Evolutionary conservation across 1,284 basidiomycete species (phyloP).

Genomic region (Heliocybe sulcata): DNA sequence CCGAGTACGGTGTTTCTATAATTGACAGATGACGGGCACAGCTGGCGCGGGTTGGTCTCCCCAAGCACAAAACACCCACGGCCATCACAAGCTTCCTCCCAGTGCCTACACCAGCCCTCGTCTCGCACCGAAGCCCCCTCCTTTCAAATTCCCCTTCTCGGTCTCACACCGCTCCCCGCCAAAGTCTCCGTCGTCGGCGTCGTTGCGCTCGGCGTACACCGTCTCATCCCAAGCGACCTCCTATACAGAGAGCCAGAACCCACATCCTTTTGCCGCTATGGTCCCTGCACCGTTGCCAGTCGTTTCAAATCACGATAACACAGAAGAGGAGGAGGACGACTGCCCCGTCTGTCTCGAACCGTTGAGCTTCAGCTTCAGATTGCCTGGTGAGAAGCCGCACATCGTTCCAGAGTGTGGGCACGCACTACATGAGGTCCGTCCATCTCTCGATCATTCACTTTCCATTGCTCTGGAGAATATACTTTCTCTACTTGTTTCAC

Average conservation of each 20-base stretch:
- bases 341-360: slow-evolving; percentile 91
- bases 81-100: slow-evolving; percentile 29
- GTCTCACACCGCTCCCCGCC: slow-evolving; percentile 17
- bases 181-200: slow-evolving; percentile 26
- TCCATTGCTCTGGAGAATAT: background rate
- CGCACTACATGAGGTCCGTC: slow-evolving; percentile 83
- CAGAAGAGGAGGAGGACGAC: slow-evolving; percentile 74
- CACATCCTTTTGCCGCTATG: slow-evolving; percentile 48
- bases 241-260: slow-evolving; percentile 13
- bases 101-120: slow-evolving; percentile 31
- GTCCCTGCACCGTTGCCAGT: slow-evolving; percentile 58
- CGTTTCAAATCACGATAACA: slow-evolving; percentile 51
- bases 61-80: background rate
- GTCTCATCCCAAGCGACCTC: slow-evolving; percentile 13
- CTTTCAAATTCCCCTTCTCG: slow-evolving; percentile 29
- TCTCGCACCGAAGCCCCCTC: slow-evolving; percentile 22
- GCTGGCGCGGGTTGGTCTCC: background rate
- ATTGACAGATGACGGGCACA: background rate
- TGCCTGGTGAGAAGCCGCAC: slow-evolving; percentile 94
- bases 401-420: slow-evolving; percentile 97
- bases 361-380: slow-evolving; percentile 78
- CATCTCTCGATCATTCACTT: slow-evolving; percentile 3
- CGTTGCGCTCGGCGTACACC: slow-evolving; percentile 29
- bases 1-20: background rate
- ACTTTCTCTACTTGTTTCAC: too few relatives aligned